Base-by-base conservation (phyloP, 805 yeast species). In the Hyphopichia homilentoma region DNA sequence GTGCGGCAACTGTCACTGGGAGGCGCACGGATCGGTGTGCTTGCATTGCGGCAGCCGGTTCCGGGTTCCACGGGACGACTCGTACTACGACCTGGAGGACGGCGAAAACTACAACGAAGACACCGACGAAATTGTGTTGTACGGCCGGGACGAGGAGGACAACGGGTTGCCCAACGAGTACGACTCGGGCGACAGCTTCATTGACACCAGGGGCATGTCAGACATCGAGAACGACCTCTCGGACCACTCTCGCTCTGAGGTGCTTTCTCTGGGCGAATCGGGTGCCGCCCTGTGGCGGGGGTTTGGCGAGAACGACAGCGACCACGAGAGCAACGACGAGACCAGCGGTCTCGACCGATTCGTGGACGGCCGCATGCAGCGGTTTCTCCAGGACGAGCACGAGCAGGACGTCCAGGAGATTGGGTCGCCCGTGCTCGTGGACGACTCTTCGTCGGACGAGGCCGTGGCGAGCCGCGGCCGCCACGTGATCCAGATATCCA, bases 1-100 rank as follows among this genome's bases (percentile, higher is more conserved):
- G 34, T 84, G 93, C 48, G 75, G 83, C 6, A 72, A 75, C 35
- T 84, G 93, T 51, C 87, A 79, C 47, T 84, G 90, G 90, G 90
- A 84, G 46, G 77, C 82, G 1, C 75, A 75, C 39, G 87, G 84
- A 0, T 58, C 69, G 3, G 63, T 57, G n/a, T 84, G 93, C 47
- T 66, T 75, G 5, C 82, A 83, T 46, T 84, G 93, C 54, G 81
- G 82, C 4, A 59, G 75, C 36, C 51, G 76, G 20, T 69, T 81
- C 39, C 47, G 67, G 16, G 41, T 48, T 6, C 52, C 65, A 2
- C 50, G 50, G 14, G 54, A 54, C 18, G 57, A 59, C 16, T 61
- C 47, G 21, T 53, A 52, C 27, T 53, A 54, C 29, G 69, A 65
- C 25, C 59, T 62, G 6, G 65, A 57, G 4, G 68, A 62, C 18